Evolutionary conservation across 1,139 yeast species (phyloP).

Genomic region (Williopsis jadinii): DNA sequence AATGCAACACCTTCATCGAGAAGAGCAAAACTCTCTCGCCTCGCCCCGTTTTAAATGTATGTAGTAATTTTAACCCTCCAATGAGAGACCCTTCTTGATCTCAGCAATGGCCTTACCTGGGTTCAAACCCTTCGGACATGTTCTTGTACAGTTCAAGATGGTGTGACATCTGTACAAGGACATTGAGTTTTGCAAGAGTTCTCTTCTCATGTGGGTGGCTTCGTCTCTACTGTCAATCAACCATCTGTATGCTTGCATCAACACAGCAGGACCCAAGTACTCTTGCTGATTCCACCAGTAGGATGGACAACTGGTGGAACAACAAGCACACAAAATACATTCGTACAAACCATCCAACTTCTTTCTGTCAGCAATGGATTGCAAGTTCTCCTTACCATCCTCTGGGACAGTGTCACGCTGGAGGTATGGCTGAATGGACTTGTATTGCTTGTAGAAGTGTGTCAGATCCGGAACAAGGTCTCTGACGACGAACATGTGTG

Average conservation of each 20-base stretch:
- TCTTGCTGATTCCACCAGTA: conserved; percentile 99
- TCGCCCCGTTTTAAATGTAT: no score
- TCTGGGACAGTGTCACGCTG: conserved; percentile 77
- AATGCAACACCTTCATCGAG: no score
- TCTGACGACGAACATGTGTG: conserved; percentile 96
- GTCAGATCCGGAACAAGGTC: conserved; percentile 98
- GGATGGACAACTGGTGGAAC: conserved; percentile 98
- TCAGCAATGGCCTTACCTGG: conserved; percentile 98
- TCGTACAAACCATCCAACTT: conserved; percentile 96
- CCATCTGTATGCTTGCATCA: conserved; percentile 99
- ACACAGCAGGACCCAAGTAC: conserved; percentile 96
- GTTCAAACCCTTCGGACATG: conserved; percentile 98
- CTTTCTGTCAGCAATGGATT: conserved; percentile 88
- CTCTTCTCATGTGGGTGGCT: conserved; percentile 75
- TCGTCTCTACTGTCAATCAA: conserved; percentile 95
- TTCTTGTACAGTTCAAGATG: conserved; percentile 94
- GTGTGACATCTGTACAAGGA: conserved; percentile 98
- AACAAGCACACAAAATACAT: conserved; percentile 97
- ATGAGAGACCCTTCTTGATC: conserved; percentile 87
- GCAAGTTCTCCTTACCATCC: conserved; percentile 92
- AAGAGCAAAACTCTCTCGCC: no score
- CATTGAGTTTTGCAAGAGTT: conserved; percentile 94
- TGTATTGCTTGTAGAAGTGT: conserved; percentile 96
- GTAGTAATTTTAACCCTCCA: not conserved
- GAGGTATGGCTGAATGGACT: conserved; percentile 93